Evolutionary conservation across 2,329 filamentous ascomycete species (phyloP).

Genomic region (Fusarium euwallaceae): DNA sequence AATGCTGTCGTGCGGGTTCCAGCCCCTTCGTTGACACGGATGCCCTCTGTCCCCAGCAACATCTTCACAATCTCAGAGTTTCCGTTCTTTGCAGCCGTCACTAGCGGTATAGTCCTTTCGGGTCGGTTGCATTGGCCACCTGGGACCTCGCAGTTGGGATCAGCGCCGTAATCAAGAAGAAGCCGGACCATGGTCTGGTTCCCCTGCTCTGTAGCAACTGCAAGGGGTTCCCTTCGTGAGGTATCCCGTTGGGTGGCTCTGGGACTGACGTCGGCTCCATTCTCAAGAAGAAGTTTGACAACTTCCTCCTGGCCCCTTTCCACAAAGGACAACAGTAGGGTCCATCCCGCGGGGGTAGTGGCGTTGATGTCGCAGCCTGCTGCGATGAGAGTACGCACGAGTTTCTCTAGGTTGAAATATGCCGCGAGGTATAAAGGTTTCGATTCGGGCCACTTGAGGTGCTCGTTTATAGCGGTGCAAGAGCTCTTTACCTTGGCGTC

Average conservation of each 20-base stretch:
- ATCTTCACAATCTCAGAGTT: not conserved
- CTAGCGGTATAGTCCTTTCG: not conserved
- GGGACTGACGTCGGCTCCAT: not conserved
- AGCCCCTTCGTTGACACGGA: not conserved
- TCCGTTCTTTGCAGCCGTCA: not conserved
- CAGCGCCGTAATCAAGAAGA: not conserved
- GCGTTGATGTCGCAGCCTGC: not conserved
- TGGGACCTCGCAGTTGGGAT: not conserved
- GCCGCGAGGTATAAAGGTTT: not conserved
- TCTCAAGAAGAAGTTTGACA: not conserved
- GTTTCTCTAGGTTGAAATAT: not conserved
- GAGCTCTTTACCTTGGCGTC: not conserved
- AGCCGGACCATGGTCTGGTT: not conserved
- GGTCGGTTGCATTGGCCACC: not conserved
- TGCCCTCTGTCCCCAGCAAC: not conserved
- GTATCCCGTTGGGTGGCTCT: not conserved
- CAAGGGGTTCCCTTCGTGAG: not conserved
- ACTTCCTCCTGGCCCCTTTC: not conserved
- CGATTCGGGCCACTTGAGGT: not conserved
- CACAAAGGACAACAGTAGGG: not conserved
- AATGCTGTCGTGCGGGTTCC: not conserved
- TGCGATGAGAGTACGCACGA: not conserved
- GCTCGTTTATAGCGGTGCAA: not conserved
- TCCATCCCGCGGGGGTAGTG: not conserved
- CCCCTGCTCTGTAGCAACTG: not conserved